These are phyloP conservation scores for Dipodascopsis uninucleata DNA, from an alignment of 805 yeast species.

Conservation along the genomic window DNA sequence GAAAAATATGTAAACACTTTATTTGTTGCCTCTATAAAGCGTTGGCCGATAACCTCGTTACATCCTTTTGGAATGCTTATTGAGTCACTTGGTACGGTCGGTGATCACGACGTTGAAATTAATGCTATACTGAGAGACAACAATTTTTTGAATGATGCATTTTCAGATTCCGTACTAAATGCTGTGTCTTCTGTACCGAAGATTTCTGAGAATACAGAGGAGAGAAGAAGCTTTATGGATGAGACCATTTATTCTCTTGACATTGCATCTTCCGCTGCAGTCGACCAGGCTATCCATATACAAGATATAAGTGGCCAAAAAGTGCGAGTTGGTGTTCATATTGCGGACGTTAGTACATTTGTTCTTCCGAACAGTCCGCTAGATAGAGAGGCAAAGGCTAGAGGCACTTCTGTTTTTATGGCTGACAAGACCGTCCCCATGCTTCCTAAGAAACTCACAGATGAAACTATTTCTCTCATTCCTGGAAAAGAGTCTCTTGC, in stretches of 20 bases:
- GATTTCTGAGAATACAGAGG: slow-evolving; percentile 30
- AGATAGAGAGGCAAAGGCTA: slow-evolving; percentile 85
- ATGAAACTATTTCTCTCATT: slow-evolving; percentile 53
- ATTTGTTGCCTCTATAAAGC: slow-evolving; percentile 91
- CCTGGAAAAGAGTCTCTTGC: slow-evolving; percentile 61
- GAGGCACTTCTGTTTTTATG: slow-evolving; percentile 83
- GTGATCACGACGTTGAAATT: slow-evolving; percentile 72
- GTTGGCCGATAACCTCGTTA: slow-evolving; percentile 98
- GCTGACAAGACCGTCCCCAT: slow-evolving; percentile 71
- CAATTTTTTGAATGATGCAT: slow-evolving; percentile 42
- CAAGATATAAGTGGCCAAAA: slow-evolving; percentile 55
- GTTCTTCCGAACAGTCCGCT: slow-evolving; percentile 68
- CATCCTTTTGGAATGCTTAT: slow-evolving; percentile 97
- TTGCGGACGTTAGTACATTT: slow-evolving; percentile 71
- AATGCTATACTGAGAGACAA: slow-evolving; percentile 80
- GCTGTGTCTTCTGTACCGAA: slow-evolving; percentile 7
- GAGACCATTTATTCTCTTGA: slow-evolving; percentile 63
- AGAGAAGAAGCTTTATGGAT: slow-evolving; percentile 51
- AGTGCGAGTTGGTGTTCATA: slow-evolving; percentile 81
- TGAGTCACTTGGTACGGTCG: slow-evolving; percentile 77
- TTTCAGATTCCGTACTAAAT: slow-evolving; percentile 41
- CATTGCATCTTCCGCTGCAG: slow-evolving; percentile 51
- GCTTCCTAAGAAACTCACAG: slow-evolving; percentile 63
- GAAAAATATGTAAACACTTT: slow-evolving; percentile 74
- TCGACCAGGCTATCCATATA: slow-evolving; percentile 80